Conservation (phyloP, 1,284 basidiomycete species). For the Cryptococcus depauperatus region DNA sequence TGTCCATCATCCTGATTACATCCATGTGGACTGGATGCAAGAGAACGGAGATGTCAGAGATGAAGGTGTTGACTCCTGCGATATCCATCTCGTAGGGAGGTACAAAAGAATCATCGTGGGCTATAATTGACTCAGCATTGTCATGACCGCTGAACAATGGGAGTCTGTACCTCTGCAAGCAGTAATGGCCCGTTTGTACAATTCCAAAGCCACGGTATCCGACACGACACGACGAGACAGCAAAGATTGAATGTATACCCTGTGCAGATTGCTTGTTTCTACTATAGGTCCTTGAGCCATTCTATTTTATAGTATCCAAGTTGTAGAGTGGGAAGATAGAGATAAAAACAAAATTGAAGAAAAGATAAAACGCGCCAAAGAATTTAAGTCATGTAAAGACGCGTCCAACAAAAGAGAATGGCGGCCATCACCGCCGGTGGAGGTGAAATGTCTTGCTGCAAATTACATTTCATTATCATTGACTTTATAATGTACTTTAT, state of each 20-base stretch:
- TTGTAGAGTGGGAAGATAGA: too few relatives aligned
- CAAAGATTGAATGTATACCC: constrained; percentile 37
- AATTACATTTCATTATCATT: too few relatives aligned
- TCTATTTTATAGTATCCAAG: too few relatives aligned
- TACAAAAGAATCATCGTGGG: constrained; percentile 18
- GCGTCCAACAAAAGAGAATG: too few relatives aligned
- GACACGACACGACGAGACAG: constrained; percentile 33
- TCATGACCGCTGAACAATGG: not conserved
- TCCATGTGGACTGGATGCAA: constrained; percentile 33
- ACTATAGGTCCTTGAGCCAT: too few relatives aligned
- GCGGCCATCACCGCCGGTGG: too few relatives aligned
- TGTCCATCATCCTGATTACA: constrained; percentile 29
- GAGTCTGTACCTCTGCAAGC: constrained; percentile 21
- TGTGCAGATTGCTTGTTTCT: constrained; percentile 33
- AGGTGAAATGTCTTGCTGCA: too few relatives aligned
- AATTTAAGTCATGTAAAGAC: too few relatives aligned
- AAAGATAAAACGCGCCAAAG: too few relatives aligned
- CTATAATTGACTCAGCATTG: constrained; percentile 10
- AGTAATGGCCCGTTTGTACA: constrained; percentile 35
- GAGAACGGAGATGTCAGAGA: constrained; percentile 25
- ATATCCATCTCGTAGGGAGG: constrained; percentile 18
- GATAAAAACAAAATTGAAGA: too few relatives aligned
- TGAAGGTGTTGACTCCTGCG: constrained; percentile 25
- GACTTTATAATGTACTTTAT: too few relatives aligned
- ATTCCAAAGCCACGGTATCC: constrained; percentile 30